Percentiles rank a stretch among this genome's conserved stretches.
phyloP scores from a whole-genome alignment of 1,139 yeast genomes.

The Chernovozyma sophiae-reginae region DNA sequence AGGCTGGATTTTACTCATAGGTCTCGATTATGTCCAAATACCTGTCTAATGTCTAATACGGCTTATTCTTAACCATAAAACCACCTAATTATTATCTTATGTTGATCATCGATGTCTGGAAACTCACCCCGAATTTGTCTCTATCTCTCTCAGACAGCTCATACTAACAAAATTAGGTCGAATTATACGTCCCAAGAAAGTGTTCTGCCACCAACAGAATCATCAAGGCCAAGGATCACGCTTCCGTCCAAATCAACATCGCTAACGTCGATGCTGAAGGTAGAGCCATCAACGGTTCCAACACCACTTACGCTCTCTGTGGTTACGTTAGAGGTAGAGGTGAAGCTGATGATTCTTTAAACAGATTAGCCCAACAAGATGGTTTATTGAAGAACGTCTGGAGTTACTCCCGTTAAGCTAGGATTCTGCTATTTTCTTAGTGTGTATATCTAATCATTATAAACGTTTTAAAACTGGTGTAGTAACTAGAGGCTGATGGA shows the following conservation, averaged over 20 bases:
- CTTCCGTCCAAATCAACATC: constrained; percentile 79
- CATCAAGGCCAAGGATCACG: constrained; percentile 99
- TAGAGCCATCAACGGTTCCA: constrained; percentile 86
- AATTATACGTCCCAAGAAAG: constrained; percentile 99
- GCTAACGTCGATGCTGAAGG: constrained; percentile 84
- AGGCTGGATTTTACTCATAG: too few relatives aligned
- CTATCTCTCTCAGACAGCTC: too few relatives aligned
- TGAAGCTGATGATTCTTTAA: constrained; percentile 98
- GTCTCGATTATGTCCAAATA: too few relatives aligned
- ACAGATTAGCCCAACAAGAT: constrained; percentile 99
- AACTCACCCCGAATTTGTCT: too few relatives aligned
- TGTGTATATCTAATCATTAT: constrained; percentile 23
- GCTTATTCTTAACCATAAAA: too few relatives aligned
- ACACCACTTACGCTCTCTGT: constrained; percentile 93
- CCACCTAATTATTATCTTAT: too few relatives aligned
- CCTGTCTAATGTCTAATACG: too few relatives aligned
- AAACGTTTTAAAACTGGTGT: constrained; percentile 1
- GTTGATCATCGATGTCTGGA: too few relatives aligned
- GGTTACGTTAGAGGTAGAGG: constrained; percentile 81
- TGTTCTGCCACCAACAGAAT: constrained; percentile 99
- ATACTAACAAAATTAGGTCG: constrained; percentile 64
- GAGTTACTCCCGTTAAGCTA: constrained; percentile 93
- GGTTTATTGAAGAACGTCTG: constrained; percentile 98
- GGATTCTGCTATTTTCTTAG: constrained; percentile 7
- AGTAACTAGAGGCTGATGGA: not conserved